Percentiles rank a stretch among this genome's conserved stretches.
Evolutionary conservation across 345 rosid species (phyloP).

Genomic region (Euphorbia lathyris): DNA sequence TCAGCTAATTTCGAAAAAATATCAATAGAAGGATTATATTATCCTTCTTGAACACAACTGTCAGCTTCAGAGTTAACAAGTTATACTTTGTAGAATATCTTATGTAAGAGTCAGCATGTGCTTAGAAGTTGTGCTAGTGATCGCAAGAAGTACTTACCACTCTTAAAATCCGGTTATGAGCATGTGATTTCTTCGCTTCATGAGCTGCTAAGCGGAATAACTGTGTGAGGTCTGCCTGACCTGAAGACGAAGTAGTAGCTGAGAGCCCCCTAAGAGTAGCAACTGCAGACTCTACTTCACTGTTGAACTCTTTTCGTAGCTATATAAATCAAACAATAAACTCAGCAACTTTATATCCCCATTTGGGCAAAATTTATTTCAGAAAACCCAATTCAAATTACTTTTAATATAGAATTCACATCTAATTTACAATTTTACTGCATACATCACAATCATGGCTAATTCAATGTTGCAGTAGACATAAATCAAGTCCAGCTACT

Average conservation of each 20-base stretch:
- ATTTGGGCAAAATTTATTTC: not conserved
- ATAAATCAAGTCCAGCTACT: not conserved
- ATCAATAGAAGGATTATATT: not conserved
- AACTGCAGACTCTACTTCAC: constrained; percentile 61
- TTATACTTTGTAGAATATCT: not conserved
- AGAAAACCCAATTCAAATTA: not conserved
- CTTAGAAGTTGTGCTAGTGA: not conserved
- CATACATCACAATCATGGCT: not conserved
- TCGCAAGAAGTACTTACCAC: constrained; percentile 52
- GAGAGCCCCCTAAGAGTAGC: constrained; percentile 59
- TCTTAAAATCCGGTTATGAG: constrained; percentile 67
- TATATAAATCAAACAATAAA: constrained; percentile 15
- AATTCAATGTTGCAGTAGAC: not conserved
- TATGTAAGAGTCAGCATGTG: not conserved
- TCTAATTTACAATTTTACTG: not conserved
- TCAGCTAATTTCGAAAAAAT: not conserved
- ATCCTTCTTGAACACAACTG: not conserved
- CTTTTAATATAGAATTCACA: not conserved
- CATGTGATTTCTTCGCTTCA: constrained; percentile 69
- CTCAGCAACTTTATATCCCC: not conserved
- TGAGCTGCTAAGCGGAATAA: constrained; percentile 78
- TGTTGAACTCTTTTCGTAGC: constrained; percentile 81
- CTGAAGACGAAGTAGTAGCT: constrained; percentile 53
- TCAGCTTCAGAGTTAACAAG: not conserved
- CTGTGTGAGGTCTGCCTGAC: constrained; percentile 83